phyloP scores from a whole-genome alignment of 1,284 basidiomycete species.

The Tylopilus sp. region DNA sequence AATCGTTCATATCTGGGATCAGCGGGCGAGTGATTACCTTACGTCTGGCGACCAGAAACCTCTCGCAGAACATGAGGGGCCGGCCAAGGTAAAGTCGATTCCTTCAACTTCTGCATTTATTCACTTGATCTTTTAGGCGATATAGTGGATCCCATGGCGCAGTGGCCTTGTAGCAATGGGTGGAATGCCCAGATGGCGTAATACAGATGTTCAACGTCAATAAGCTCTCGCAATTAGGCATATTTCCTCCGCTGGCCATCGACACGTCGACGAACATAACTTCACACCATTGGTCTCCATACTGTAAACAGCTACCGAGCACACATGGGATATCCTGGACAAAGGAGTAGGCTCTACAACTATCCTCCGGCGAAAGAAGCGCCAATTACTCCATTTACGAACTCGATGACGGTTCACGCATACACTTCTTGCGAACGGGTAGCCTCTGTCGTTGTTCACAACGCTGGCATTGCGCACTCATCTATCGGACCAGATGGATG shows the following conservation, averaged over 20 bases:
- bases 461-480: constrained; percentile 42
- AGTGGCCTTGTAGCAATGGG: constrained; percentile 87
- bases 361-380: constrained; percentile 34
- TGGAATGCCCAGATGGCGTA: constrained; percentile 78
- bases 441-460: constrained; percentile 46
- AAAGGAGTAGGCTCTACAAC: constrained; percentile 30
- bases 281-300: constrained; percentile 86
- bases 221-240: constrained; percentile 48
- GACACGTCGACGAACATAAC: constrained; percentile 77
- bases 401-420: constrained; percentile 67
- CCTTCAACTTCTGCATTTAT: not conserved
- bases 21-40: constrained; percentile 48
- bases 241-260: constrained; percentile 40
- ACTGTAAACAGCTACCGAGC: constrained; percentile 90
- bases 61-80: constrained; percentile 64
- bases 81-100: constrained; percentile 62
- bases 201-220: constrained; percentile 83
- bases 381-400: constrained; percentile 40
- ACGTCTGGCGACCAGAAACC: constrained; percentile 45
- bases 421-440: constrained; percentile 59
- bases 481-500: constrained; percentile 48
- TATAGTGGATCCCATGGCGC: constrained; percentile 96
- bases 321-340: constrained; percentile 76
- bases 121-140: constrained; percentile 62
- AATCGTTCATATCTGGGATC: constrained; percentile 59